Evolutionary conservation across 2,329 filamentous ascomycete species (phyloP).

Genomic region (Claviceps pusilla): DNA sequence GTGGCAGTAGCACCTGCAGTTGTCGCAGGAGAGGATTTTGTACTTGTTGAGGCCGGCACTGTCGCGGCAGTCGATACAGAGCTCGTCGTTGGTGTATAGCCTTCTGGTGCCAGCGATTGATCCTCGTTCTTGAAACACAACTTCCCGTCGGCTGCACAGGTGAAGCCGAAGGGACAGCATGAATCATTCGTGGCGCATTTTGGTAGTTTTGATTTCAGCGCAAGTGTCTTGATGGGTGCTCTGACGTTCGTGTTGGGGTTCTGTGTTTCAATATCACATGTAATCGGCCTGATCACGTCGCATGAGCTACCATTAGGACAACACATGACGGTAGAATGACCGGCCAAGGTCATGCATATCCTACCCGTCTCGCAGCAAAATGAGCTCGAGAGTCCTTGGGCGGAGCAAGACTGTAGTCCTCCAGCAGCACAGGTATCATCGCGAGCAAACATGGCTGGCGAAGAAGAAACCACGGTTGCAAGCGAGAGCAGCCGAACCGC

Average conservation of each 20-base stretch:
- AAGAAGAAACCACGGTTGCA: constrained; percentile 2
- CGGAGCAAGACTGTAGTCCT: constrained; percentile 34
- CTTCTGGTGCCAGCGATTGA: constrained; percentile 27
- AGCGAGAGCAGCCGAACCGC: constrained; percentile 7
- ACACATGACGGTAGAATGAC: constrained; percentile 53
- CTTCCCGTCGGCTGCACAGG: constrained; percentile 33
- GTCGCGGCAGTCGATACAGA: constrained; percentile 8
- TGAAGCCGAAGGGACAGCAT: constrained; percentile 65
- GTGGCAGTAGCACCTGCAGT: no score
- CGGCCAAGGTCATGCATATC: constrained; percentile 46
- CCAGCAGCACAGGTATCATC: constrained; percentile 36
- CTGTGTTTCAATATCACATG: constrained; percentile 48
- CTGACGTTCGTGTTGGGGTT: constrained; percentile 40
- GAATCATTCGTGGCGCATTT: constrained; percentile 34
- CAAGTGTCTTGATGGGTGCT: constrained; percentile 51
- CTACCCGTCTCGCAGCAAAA: constrained; percentile 49
- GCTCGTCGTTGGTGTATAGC: constrained; percentile 8
- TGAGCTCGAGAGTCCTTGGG: constrained; percentile 38
- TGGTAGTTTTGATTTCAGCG: constrained; percentile 39
- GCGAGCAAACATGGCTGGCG: constrained; percentile 25
- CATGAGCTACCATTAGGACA: constrained; percentile 48
- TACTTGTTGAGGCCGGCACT: constrained; percentile 1
- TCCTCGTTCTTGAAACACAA: constrained; percentile 38
- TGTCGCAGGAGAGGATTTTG: neutral
- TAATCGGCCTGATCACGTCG: constrained; percentile 45